Base-by-base conservation (phyloP, 192 early-diverging fungal species). In the Geranomyces michiganensis region DNA sequence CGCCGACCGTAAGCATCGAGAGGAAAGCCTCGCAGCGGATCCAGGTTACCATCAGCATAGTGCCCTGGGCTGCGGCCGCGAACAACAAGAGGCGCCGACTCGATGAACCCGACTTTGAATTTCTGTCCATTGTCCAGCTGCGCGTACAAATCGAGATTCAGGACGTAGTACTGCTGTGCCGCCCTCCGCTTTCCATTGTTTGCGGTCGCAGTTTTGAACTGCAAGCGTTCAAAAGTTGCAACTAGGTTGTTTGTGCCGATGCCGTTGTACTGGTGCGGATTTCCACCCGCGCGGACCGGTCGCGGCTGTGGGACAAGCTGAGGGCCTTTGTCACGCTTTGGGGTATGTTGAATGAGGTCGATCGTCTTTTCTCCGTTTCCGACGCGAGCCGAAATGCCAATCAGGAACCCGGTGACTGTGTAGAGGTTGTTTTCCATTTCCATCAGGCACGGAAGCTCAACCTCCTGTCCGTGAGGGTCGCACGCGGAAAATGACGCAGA, bases 171-270 rank as follows among this genome's bases (percentile, higher is more conserved):
- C 74, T 98, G 96, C 75, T 96, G 93, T 6, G 92, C 93, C 21
- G 93, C 92, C 24, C 92, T 78, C 56, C 96, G 87, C 79, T 94
- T 96, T 58, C 93, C 93, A 68, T 95, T 96, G 79, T 95, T 95
- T 24, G 95, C 93, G 0, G 96, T 96, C 26, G 96, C 94, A 0
- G 91, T 93, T 71, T 96, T 96, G 87, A 98, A 98, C 80, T 98
- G 96, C 26, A 95, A 84, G 33, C 96, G 88, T 67, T 96, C 95
- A 77, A 94, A 98, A 30, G 93, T 92, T 7, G 87, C 87, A 0
- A 81, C 76, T 15, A 61, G 44, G n/a, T 46, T 24, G 51, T 63
- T 68, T 27, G 72, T 51, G 41, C 47, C 65, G 29, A 72, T 67
- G 17, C 76, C 68, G 33, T 43, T 64, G 53, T 70, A 76, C 27